Conservation (phyloP, 2,329 filamentous ascomycete genomes). For the Trichoderma brevicompactum region DNA sequence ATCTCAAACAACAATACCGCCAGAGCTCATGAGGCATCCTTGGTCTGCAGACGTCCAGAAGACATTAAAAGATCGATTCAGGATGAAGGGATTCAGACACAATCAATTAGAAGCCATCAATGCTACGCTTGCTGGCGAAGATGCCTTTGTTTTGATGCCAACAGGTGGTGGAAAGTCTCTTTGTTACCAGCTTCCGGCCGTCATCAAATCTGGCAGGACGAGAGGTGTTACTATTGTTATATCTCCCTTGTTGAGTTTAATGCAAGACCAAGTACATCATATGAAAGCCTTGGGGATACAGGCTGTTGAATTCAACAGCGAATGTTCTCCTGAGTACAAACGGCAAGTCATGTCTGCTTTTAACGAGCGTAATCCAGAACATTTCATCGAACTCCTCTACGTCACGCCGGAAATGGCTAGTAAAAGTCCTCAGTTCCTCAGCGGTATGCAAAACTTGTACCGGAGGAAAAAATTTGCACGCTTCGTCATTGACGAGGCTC, state of each 20-base stretch:
- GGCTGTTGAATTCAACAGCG: slow-evolving; percentile 81
- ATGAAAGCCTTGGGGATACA: slow-evolving; percentile 74
- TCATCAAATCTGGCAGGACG: slow-evolving; percentile 80
- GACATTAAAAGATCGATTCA: slow-evolving; percentile 81
- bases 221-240: slow-evolving; percentile 88
- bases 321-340: slow-evolving; percentile 67
- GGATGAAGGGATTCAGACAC: slow-evolving; percentile 81
- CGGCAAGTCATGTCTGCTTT: slow-evolving; percentile 68
- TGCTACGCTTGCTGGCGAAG: slow-evolving; percentile 81
- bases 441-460: slow-evolving; percentile 70
- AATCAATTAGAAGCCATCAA: slow-evolving; percentile 97
- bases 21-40: slow-evolving; percentile 64
- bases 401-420: slow-evolving; percentile 96
- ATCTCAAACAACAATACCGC: slow-evolving; percentile 47
- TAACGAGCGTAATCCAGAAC: slow-evolving; percentile 67
- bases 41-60: slow-evolving; percentile 88
- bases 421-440: slow-evolving; percentile 73
- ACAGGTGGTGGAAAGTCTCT: slow-evolving; percentile 96
- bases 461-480: slow-evolving; percentile 74
- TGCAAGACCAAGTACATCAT: slow-evolving; percentile 95
- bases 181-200: slow-evolving; percentile 92
- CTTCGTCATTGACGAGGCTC: slow-evolving; percentile 97
- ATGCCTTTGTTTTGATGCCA: slow-evolving; percentile 96
- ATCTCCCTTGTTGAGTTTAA: slow-evolving; percentile 91
- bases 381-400: slow-evolving; percentile 84